Conservation (phyloP, 257 asterid species). For the Rhazya stricta region DNA sequence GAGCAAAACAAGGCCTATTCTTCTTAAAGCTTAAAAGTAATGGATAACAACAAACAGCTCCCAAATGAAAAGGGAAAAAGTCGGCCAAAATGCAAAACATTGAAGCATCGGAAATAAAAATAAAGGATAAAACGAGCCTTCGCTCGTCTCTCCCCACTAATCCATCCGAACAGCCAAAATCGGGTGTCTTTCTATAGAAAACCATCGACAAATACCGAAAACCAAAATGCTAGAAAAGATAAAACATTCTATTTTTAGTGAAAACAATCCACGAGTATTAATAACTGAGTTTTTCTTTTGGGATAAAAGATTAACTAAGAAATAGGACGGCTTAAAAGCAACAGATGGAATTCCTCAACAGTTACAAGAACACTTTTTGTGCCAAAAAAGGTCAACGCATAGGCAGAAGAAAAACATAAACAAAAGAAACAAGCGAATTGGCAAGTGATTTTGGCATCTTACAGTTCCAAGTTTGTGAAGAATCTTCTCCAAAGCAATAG, state of each 20-base stretch:
- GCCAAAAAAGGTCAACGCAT: constrained; percentile 12
- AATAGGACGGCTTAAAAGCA: background rate
- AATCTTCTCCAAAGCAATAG: constrained; percentile 63
- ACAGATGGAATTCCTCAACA: background rate
- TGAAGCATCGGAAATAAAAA: background rate
- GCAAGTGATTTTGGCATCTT: background rate
- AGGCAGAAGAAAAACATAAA: background rate
- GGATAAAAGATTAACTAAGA: too few species aligned
- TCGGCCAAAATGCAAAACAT: background rate
- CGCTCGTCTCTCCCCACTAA: background rate
- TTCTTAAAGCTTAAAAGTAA: background rate
- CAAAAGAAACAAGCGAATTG: background rate
- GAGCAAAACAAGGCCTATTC: background rate
- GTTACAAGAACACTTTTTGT: background rate
- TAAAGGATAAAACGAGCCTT: background rate
- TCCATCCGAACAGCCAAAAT: background rate
- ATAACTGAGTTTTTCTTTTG: too few species aligned
- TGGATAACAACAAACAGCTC: background rate
- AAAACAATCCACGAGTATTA: background rate
- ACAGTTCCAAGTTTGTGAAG: constrained; percentile 77
- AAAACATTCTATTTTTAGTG: background rate
- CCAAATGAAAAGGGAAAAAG: background rate
- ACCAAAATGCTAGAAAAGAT: background rate
- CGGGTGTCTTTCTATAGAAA: background rate
- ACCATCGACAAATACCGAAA: background rate